Conservation (phyloP, 2,329 filamentous ascomycete genomes). For the Penicillium corylophilum region DNA sequence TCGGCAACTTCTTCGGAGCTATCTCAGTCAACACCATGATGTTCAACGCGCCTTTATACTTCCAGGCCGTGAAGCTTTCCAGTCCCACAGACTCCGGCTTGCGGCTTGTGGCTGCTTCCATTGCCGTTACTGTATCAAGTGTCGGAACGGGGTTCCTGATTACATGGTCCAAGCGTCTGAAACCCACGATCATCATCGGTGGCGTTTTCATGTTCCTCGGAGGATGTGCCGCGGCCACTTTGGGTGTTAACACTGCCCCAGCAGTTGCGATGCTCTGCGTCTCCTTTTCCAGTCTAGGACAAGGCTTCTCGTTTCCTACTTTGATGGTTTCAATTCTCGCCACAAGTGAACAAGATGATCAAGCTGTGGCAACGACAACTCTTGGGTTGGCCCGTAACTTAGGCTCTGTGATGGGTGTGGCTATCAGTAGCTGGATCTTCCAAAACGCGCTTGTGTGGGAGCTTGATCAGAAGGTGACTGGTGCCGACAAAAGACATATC, state of each 20-base stretch:
- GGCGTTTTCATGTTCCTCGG: slow-evolving; percentile 52
- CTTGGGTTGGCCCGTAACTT: slow-evolving; percentile 70
- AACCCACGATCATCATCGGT: slow-evolving; percentile 59
- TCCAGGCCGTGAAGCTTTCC: slow-evolving; percentile 71
- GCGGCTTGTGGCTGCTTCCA: slow-evolving; percentile 64
- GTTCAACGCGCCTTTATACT: slow-evolving; percentile 73
- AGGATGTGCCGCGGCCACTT: slow-evolving; percentile 49
- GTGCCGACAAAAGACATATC: slow-evolving; percentile 55
- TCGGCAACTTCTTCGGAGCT: slow-evolving; percentile 53
- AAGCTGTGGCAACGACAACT: slow-evolving; percentile 69
- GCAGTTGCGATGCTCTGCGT: slow-evolving; percentile 58
- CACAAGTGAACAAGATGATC: slow-evolving; percentile 58
- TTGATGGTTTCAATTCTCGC: slow-evolving; percentile 64
- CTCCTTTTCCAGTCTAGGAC: slow-evolving; percentile 57
- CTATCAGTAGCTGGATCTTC: slow-evolving; percentile 67
- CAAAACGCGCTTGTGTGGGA: slow-evolving; percentile 68
- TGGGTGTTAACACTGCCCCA: slow-evolving; percentile 54
- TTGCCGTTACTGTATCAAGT: slow-evolving; percentile 56
- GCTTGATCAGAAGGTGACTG: slow-evolving; percentile 59
- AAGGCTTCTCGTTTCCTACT: slow-evolving; percentile 65
- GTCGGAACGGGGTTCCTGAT: slow-evolving; percentile 63
- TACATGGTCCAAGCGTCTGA: slow-evolving; percentile 58
- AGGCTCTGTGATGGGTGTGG: slow-evolving; percentile 72
- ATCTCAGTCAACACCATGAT: slow-evolving; percentile 57
- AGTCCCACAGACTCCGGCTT: slow-evolving; percentile 71